Percentiles rank a stretch among this genome's conserved stretches.
These are phyloP conservation scores for Platismatia glauca DNA, from an alignment of 495 filamentous ascomycete species.

Conservation along the genomic window DNA sequence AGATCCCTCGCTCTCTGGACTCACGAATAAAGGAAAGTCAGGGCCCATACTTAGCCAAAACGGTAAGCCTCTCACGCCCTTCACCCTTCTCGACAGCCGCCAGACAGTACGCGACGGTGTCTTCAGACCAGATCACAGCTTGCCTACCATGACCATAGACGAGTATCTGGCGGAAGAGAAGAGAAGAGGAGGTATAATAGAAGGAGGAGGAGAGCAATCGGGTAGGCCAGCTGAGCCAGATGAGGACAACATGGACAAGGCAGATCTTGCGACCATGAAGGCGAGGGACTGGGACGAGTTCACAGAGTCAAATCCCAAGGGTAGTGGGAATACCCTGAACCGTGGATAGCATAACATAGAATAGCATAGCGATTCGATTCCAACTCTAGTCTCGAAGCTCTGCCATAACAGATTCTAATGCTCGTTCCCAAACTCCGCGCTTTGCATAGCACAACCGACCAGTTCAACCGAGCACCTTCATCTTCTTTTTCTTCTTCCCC, in stretches of 20 bases:
- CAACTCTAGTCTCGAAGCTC: not conserved
- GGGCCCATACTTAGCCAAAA: conserved; percentile 73
- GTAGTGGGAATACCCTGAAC: conserved; percentile 80
- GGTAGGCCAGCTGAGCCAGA: conserved; percentile 61
- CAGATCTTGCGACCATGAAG: conserved; percentile 85
- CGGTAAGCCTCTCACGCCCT: conserved; percentile 85
- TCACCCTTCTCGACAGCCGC: conserved; percentile 73
- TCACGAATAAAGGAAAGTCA: conserved; percentile 41
- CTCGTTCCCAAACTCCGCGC: conserved; percentile 14
- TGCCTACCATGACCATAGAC: conserved; percentile 96
- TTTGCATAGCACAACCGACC: not conserved
- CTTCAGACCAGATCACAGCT: conserved; percentile 81
- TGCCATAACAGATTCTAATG: not conserved
- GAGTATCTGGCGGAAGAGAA: conserved; percentile 94
- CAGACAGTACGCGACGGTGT: conserved; percentile 73
- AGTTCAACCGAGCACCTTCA: conserved; percentile 64
- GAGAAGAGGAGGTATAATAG: conserved; percentile 76
- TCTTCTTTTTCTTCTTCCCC: conserved; percentile 82
- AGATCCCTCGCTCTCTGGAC: conserved; percentile 51
- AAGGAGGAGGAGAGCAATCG: conserved; percentile 79
- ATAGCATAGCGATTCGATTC: not conserved
- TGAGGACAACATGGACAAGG: conserved; percentile 80
- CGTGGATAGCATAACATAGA: conserved; percentile 45
- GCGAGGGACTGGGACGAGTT: conserved; percentile 94
- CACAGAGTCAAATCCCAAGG: conserved; percentile 78